Evolutionary conservation across 306 rosid species (phyloP).

Genomic region (Cicer chorassanicum): DNA sequence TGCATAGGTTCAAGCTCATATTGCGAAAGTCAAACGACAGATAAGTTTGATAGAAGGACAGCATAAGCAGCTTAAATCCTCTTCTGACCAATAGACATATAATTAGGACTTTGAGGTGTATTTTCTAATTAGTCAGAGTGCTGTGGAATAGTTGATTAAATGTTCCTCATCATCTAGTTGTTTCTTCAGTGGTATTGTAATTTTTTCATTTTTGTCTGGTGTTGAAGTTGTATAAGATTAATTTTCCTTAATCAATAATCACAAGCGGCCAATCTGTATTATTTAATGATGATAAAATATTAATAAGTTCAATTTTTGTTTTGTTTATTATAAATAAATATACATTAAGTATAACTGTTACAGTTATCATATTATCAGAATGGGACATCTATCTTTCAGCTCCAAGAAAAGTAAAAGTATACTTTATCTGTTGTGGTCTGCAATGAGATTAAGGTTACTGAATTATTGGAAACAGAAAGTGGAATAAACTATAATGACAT

Average conservation of each 20-base stretch:
- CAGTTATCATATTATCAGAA: not conserved
- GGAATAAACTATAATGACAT: not conserved
- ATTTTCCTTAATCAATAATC: slow-evolving; percentile 28
- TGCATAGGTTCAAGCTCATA: slow-evolving; percentile 72
- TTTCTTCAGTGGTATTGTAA: slow-evolving; percentile 36
- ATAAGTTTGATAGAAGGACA: slow-evolving; percentile 62
- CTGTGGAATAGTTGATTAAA: slow-evolving; percentile 25
- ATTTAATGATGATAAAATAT: slow-evolving; percentile 16
- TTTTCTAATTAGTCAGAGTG: slow-evolving; percentile 27
- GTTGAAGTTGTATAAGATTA: slow-evolving; percentile 35
- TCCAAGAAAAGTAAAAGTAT: not conserved
- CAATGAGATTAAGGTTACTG: slow-evolving; percentile 13
- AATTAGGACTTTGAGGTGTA: slow-evolving; percentile 37
- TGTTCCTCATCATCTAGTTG: slow-evolving; percentile 34
- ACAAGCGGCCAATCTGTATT: slow-evolving; percentile 39
- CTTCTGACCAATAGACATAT: slow-evolving; percentile 57
- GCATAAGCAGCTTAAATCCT: slow-evolving; percentile 58
- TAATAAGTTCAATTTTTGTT: not conserved
- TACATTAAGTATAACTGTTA: slow-evolving; percentile 1
- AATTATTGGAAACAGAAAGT: not conserved
- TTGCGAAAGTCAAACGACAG: slow-evolving; percentile 68
- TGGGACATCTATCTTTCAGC: not conserved
- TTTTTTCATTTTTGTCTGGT: slow-evolving; percentile 17
- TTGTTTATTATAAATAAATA: not conserved
- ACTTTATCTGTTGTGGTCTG: not conserved